Evolutionary conservation across 2,329 filamentous ascomycete species (phyloP).

Genomic region (Cordyceps fumosorosea): DNA sequence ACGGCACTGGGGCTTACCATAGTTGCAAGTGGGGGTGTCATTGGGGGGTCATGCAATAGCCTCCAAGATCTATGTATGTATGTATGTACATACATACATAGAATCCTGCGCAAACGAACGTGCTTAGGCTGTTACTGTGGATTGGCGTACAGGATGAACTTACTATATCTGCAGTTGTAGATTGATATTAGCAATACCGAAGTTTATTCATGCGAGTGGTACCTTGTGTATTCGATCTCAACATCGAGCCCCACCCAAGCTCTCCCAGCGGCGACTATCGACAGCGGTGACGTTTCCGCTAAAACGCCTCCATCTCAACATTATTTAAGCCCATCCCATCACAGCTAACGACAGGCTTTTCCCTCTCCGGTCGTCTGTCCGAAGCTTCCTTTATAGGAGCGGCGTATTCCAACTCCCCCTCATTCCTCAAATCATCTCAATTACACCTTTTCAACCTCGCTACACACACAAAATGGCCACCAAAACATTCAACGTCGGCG

Average conservation of each 20-base stretch:
- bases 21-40: too few species aligned
- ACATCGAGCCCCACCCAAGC: too few species aligned
- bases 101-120: too few species aligned
- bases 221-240: background rate
- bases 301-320: background rate
- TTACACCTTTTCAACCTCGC: background rate
- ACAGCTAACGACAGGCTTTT: background rate
- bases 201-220: too few species aligned
- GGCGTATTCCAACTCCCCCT: background rate
- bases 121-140: too few species aligned
- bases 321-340: background rate
- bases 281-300: slow-evolving; percentile 2
- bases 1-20: too few species aligned
- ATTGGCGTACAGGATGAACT: too few species aligned
- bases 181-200: too few species aligned
- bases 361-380: background rate
- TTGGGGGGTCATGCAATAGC: too few species aligned
- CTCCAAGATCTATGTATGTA: too few species aligned
- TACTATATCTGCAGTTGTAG: too few species aligned
- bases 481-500: slow-evolving; percentile 42
- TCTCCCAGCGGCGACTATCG: background rate
- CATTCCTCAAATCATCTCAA: background rate
- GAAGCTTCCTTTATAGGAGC: slow-evolving; percentile 1
- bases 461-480: slow-evolving; percentile 4
- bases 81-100: too few species aligned